Evolutionary conservation across 1,284 basidiomycete species (phyloP).

Genomic region (Boletus nobilissimus): DNA sequence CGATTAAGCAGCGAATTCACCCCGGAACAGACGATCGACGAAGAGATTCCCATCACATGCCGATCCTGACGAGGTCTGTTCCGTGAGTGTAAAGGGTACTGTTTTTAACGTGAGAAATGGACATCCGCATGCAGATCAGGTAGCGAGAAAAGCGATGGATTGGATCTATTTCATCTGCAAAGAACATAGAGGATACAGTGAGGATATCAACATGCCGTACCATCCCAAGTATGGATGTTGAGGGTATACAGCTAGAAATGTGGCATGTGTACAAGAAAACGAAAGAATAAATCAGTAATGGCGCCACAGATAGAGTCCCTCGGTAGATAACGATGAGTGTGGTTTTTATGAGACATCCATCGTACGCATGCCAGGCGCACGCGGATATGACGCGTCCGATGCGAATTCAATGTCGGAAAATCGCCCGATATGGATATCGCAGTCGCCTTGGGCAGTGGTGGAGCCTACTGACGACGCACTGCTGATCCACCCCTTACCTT

Average conservation of each 20-base stretch:
- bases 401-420: slow-evolving; percentile 44
- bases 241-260: background rate
- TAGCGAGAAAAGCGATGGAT: too few relatives aligned
- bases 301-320: too few relatives aligned
- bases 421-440: slow-evolving; percentile 30
- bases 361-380: background rate
- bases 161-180: too few relatives aligned
- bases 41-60: too few relatives aligned
- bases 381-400: slow-evolving; percentile 30
- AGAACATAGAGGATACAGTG: background rate
- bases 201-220: background rate
- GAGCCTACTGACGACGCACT: slow-evolving; percentile 19
- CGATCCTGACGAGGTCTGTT: too few relatives aligned
- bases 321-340: background rate
- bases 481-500: slow-evolving; percentile 46
- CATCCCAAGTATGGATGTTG: background rate
- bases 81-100: too few relatives aligned
- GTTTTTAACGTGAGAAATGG: too few relatives aligned
- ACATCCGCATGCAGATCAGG: too few relatives aligned
- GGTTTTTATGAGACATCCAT: slow-evolving; percentile 27
- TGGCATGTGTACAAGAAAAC: background rate
- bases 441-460: slow-evolving; percentile 8
- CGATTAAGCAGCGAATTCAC: too few relatives aligned
- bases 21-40: too few relatives aligned
- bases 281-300: background rate